Percentiles rank a stretch among this genome's conserved stretches.
Evolutionary conservation across 2,329 filamentous ascomycete species (phyloP).

Genomic region (Colletotrichum navitas): DNA sequence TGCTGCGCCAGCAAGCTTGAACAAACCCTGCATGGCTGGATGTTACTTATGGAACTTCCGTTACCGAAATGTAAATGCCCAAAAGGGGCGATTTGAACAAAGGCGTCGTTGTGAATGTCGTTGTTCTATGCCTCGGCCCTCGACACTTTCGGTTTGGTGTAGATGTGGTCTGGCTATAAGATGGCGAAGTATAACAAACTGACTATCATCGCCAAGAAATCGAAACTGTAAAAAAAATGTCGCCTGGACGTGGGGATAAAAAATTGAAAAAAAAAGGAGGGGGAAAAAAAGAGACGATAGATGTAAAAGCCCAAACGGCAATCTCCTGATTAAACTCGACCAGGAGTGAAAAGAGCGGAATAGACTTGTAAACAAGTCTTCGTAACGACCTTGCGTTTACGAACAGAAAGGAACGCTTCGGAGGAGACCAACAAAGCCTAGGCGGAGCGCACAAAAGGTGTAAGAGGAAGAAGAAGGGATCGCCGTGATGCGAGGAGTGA

Average conservation of each 20-base stretch:
- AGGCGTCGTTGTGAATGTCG: background rate
- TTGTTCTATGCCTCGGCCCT: conserved; percentile 6
- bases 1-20: conserved; percentile 32
- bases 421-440: conserved; percentile 31
- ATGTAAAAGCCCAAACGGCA: background rate
- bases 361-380: conserved; percentile 30
- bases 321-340: conserved; percentile 19
- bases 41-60: background rate
- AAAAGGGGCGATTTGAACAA: background rate
- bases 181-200: conserved; percentile 7
- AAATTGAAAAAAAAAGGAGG: background rate
- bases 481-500: conserved; percentile 25
- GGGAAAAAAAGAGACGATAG: background rate
- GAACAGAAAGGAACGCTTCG: conserved; percentile 35
- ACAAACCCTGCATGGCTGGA: conserved; percentile 24
- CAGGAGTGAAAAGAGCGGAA: conserved; percentile 40
- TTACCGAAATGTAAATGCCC: background rate
- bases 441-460: conserved; percentile 30
- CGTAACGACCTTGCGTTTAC: conserved; percentile 18
- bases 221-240: background rate
- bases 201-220: background rate
- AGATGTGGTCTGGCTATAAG: conserved; percentile 14
- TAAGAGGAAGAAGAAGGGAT: conserved; percentile 17
- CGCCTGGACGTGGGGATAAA: conserved; percentile 24
- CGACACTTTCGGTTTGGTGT: background rate